Evolutionary conservation across 164 flowering plant genomes (phyloP).

Genomic region (Chloranthus sessilifolius): DNA sequence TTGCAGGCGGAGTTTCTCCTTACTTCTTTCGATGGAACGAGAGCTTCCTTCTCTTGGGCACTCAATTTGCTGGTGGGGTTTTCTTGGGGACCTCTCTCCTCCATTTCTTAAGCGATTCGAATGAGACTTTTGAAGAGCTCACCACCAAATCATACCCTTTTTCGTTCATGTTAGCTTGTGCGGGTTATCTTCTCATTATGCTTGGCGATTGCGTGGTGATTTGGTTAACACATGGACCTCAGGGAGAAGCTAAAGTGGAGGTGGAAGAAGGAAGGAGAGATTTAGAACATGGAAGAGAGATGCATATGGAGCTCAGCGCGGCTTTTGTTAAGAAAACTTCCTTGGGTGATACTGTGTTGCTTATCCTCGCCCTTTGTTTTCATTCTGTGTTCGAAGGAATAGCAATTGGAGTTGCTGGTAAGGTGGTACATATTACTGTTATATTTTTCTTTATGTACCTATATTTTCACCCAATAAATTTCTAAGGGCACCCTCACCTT

Average conservation of each 20-base stretch:
- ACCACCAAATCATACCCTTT: constrained; percentile 57
- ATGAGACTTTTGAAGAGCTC: constrained; percentile 37
- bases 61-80: constrained; percentile 87
- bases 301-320: constrained; percentile 16
- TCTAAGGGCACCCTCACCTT: too few species aligned
- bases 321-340: constrained; percentile 39
- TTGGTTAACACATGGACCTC: constrained; percentile 12
- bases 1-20: constrained; percentile 73
- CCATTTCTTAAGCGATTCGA: constrained; percentile 81
- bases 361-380: constrained; percentile 70
- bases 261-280: constrained; percentile 26
- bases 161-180: constrained; percentile 69
- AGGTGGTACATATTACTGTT: background rate
- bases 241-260: constrained; percentile 23
- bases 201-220: constrained; percentile 50
- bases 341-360: constrained; percentile 62
- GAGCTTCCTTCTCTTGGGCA: constrained; percentile 63
- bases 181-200: constrained; percentile 77
- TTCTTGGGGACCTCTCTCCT: constrained; percentile 70
- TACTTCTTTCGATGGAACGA: constrained; percentile 80
- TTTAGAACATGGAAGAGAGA: constrained; percentile 1
- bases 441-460: too few species aligned
- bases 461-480: too few species aligned
- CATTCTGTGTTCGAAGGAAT: constrained; percentile 89
- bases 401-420: constrained; percentile 81